Percentiles rank a stretch among this genome's conserved stretches.
These are phyloP conservation scores for Aaosphaeria pasadenensis DNA, from an alignment of 2,329 filamentous ascomycete genomes.

Conservation along the genomic window DNA sequence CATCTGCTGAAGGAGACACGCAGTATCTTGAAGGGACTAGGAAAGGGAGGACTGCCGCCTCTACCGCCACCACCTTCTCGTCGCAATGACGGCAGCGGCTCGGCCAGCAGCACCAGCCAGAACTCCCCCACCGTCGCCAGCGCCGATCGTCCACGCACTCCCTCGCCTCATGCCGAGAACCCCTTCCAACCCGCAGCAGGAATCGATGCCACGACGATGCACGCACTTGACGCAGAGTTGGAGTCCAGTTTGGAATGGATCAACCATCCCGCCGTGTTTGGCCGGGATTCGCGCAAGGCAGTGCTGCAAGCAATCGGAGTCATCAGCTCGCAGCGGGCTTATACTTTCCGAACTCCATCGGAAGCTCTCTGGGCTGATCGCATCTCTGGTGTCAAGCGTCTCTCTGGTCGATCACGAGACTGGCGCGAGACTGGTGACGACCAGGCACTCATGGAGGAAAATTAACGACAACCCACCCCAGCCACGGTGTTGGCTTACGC, in stretches of 20 bases:
- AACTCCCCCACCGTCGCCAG: slow-evolving; percentile 38
- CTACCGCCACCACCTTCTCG: slow-evolving; percentile 62
- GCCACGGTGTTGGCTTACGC: too few species aligned
- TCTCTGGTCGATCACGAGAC: slow-evolving; percentile 81
- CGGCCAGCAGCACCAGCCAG: slow-evolving; percentile 36
- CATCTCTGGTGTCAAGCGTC: slow-evolving; percentile 73
- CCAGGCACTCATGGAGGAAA: slow-evolving; percentile 56
- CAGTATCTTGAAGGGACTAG: slow-evolving; percentile 91
- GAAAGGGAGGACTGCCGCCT: slow-evolving; percentile 90
- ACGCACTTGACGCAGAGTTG: slow-evolving; percentile 85
- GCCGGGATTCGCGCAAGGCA: slow-evolving; percentile 88
- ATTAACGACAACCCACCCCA: slow-evolving; percentile 9
- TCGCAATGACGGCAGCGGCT: slow-evolving; percentile 38
- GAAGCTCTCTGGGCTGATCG: slow-evolving; percentile 87
- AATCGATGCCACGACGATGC: slow-evolving; percentile 80
- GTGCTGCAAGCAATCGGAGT: slow-evolving; percentile 95
- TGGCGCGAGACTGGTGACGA: slow-evolving; percentile 88
- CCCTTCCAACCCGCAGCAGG: slow-evolving; percentile 62
- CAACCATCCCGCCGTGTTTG: slow-evolving; percentile 91
- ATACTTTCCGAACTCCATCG: slow-evolving; percentile 86
- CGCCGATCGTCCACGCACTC: slow-evolving; percentile 34
- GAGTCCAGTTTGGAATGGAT: slow-evolving; percentile 95
- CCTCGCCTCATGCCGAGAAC: slow-evolving; percentile 38
- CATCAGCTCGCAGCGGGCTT: slow-evolving; percentile 89
- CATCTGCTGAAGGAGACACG: slow-evolving; percentile 90